Conservation (phyloP, 352 stramenopile genomes). For the Peronospora farinosa region DNA sequence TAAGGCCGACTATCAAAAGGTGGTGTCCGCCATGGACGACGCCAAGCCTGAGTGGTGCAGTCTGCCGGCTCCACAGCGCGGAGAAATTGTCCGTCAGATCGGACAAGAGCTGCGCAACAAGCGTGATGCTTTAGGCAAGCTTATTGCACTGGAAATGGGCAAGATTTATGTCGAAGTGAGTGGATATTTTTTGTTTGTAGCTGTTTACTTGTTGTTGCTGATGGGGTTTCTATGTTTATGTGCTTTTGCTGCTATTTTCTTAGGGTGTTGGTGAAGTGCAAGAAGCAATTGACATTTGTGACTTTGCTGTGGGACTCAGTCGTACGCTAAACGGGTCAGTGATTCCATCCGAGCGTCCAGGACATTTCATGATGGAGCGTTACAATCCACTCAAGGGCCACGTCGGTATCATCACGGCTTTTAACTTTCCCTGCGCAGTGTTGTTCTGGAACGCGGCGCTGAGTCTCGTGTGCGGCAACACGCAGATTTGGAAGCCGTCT, state of each 20-base stretch:
- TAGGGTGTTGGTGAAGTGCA: conserved; percentile 90
- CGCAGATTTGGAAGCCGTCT: conserved; percentile 89
- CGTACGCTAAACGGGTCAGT: conserved; percentile 84
- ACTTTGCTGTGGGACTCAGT: conserved; percentile 89
- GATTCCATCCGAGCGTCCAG: conserved; percentile 86
- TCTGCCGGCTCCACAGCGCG: conserved; percentile 78
- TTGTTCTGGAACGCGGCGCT: conserved; percentile 89
- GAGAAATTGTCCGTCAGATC: conserved; percentile 91
- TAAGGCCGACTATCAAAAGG: conserved; percentile 77
- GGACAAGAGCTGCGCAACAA: conserved; percentile 85
- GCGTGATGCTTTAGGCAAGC: conserved; percentile 82
- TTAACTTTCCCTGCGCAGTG: conserved; percentile 91
- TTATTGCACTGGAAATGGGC: conserved; percentile 91
- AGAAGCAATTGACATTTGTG: conserved; percentile 92
- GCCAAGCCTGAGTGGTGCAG: conserved; percentile 83
- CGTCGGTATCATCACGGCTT: conserved; percentile 90
- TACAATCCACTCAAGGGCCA: conserved; percentile 91
- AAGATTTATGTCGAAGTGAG: conserved; percentile 88
- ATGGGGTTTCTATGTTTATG: background rate
- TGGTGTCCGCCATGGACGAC: conserved; percentile 73
- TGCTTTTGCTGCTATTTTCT: conserved; percentile 3
- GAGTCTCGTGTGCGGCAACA: conserved; percentile 88
- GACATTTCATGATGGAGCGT: conserved; percentile 91
- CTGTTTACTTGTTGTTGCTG: background rate
- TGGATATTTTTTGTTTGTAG: background rate